phyloP scores from a whole-genome alignment of 495 filamentous ascomycete genomes.

The Zalerion maritima region DNA sequence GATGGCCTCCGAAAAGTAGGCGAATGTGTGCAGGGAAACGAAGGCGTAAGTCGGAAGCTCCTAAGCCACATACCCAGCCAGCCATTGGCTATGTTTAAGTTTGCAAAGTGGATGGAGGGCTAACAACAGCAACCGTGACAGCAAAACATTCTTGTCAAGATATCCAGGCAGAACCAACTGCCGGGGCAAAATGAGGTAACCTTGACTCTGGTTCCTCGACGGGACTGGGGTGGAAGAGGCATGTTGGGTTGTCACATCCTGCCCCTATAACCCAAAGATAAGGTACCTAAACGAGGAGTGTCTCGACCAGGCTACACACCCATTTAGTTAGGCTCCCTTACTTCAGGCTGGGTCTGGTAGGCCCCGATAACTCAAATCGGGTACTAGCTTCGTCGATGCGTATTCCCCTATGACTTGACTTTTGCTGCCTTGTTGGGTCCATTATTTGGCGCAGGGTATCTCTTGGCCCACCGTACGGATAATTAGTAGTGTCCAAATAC shows the following conservation, averaged over 20 bases:
- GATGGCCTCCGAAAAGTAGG: constrained; percentile 73
- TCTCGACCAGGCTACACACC: too few species aligned
- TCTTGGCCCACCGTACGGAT: too few species aligned
- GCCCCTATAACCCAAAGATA: constrained; percentile 35
- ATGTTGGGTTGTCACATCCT: constrained; percentile 79
- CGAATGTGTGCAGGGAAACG: constrained; percentile 70
- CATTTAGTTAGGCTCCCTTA: too few species aligned
- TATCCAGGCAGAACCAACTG: constrained; percentile 37
- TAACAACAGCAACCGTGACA: constrained; percentile 15
- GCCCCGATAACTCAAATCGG: too few species aligned
- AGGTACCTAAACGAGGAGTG: constrained; percentile 7
- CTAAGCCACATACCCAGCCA: neutral
- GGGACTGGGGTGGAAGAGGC: constrained; percentile 79
- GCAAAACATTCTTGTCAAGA: constrained; percentile 56
- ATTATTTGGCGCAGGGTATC: too few species aligned
- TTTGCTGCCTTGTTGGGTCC: too few species aligned
- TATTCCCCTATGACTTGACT: too few species aligned
- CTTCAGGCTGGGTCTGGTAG: too few species aligned
- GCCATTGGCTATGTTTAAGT: neutral
- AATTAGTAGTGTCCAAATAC: too few species aligned
- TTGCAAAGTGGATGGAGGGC: constrained; percentile 4
- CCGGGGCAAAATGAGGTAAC: constrained; percentile 40
- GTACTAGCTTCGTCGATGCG: too few species aligned
- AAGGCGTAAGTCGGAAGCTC: constrained; percentile 53
- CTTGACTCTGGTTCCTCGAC: constrained; percentile 55